Evolutionary conservation across 2,329 filamentous ascomycete species (phyloP).

Genomic region (Colletotrichum sidae): DNA sequence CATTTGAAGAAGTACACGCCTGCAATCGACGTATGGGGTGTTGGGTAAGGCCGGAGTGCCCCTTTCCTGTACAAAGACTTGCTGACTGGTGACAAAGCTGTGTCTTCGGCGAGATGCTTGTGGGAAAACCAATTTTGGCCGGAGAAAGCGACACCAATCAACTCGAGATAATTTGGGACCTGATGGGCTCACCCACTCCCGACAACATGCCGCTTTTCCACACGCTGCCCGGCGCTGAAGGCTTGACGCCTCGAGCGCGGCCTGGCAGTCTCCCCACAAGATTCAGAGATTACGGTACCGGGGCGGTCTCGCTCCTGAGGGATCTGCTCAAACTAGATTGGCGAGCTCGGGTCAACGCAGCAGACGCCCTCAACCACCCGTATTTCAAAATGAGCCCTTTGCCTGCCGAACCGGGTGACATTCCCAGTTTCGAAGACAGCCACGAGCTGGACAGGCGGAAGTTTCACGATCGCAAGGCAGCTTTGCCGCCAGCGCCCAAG

Average conservation of each 20-base stretch:
- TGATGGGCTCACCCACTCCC: conserved; percentile 90
- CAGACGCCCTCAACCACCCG: conserved; percentile 90
- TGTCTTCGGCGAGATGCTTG: conserved; percentile 98
- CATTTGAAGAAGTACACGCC: conserved; percentile 94
- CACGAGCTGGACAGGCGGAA: conserved; percentile 96
- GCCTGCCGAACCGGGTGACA: conserved; percentile 84
- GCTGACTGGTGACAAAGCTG: conserved; percentile 67
- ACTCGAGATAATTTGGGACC: conserved; percentile 91
- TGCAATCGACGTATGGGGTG: conserved; percentile 98
- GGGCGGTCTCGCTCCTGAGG: conserved; percentile 81
- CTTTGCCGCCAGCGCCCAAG: conserved; percentile 88
- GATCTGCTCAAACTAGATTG: conserved; percentile 91
- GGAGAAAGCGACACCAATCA: conserved; percentile 92
- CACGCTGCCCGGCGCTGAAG: conserved; percentile 83
- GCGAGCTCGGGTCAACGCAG: conserved; percentile 88
- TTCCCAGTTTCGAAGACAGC: conserved; percentile 93
- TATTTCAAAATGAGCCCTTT: conserved; percentile 87
- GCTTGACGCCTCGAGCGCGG: conserved; percentile 71
- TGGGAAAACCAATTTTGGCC: conserved; percentile 90
- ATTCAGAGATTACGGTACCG: conserved; percentile 80
- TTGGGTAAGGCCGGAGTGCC: conserved; percentile 73
- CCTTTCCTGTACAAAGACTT: background rate
- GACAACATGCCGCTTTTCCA: conserved; percentile 95
- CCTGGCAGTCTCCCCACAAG: conserved; percentile 75
- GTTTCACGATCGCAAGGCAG: conserved; percentile 86